Evolutionary conservation across 2,329 filamentous ascomycete species (phyloP).

Genomic region (Sarocladium strictum): DNA sequence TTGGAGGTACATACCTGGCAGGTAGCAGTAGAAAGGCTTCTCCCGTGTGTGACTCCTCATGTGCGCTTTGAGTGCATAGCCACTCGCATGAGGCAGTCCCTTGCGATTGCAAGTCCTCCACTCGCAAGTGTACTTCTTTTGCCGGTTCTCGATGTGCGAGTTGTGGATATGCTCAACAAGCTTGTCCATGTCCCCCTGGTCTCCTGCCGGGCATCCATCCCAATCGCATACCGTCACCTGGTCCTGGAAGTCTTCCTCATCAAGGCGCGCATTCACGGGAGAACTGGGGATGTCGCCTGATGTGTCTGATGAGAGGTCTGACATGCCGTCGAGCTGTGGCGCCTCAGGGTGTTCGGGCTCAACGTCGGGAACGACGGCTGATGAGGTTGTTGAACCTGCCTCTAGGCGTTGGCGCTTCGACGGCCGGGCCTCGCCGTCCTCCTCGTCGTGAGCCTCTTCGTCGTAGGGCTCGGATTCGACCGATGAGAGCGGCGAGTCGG

Average conservation of each 20-base stretch:
- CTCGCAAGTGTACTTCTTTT: slow-evolving; percentile 98
- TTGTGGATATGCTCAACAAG: slow-evolving; percentile 82
- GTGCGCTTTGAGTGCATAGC: slow-evolving; percentile 91
- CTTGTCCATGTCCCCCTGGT: slow-evolving; percentile 73
- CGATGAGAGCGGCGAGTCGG: slow-evolving; percentile 43
- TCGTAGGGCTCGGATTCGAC: slow-evolving; percentile 40
- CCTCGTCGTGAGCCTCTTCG: slow-evolving; percentile 37
- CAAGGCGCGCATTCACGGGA: slow-evolving; percentile 58
- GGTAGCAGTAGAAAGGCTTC: slow-evolving; percentile 94
- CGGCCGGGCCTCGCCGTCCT: slow-evolving; percentile 32
- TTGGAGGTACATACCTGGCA: slow-evolving; percentile 64
- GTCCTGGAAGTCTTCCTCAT: slow-evolving; percentile 70
- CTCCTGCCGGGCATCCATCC: slow-evolving; percentile 67
- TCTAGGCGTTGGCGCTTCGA: slow-evolving; percentile 43
- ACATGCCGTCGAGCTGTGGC: slow-evolving; percentile 47
- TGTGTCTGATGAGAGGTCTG: slow-evolving; percentile 83
- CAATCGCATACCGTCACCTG: slow-evolving; percentile 75
- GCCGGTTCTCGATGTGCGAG: slow-evolving; percentile 85
- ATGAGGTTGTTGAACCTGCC: slow-evolving; percentile 38
- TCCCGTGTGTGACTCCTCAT: slow-evolving; percentile 97
- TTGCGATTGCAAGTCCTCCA: slow-evolving; percentile 88
- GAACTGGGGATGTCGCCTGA: slow-evolving; percentile 77
- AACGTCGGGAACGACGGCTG: slow-evolving; percentile 30
- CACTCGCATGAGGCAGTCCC: slow-evolving; percentile 86
- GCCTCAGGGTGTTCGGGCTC: slow-evolving; percentile 42